Base-by-base conservation (phyloP, 306 rosid genomes). In the Citrullus amarus region DNA sequence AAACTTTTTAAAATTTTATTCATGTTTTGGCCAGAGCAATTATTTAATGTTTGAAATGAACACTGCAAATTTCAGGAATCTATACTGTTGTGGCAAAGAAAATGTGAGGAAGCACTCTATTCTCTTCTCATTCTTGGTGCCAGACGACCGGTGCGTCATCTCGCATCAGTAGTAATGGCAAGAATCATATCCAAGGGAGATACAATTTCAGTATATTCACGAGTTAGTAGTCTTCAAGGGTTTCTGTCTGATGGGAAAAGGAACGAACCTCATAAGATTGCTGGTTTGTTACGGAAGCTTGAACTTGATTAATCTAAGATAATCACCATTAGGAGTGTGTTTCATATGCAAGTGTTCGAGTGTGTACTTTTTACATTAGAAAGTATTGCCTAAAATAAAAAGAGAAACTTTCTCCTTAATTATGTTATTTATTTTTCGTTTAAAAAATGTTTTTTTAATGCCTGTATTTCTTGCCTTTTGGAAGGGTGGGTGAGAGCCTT, bases 141-240 rank as follows among this genome's bases (percentile, higher is more conserved):
- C n/a, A 90, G 93, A 67, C 87, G 96, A 73, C 98, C 98, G 17
- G 96, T 95, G 74, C 95, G 98, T 71, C 97, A 95, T 87, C 82
- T 95, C 88, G 97, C 97, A 32, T 95, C 98, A 6, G 89, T 91
- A 16, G 97, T 96, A 38, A 95, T 91, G 98, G 91, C 92, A 8
- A 90, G 78, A 82, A 88, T 92, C 83, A 95, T 95, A 84, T 86
- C 86, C 8, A 90, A 92, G 88, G 98, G 98, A 82, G 98, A 95
- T 77, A 68, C 80, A 58, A 95, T 95, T 84, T 95, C 98, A 1
- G 87, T 95, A 73, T 95, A 95, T 87, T 92, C 97, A 7, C 87
- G 98, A 85, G 97, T 86, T 18, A 95, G 98, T 88, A 85, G 92
- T 81, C 97, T 95, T 79, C 98, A 95, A 89, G 98, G 98, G n/a